Percentiles rank a stretch among this genome's conserved stretches.
Evolutionary conservation across 768 basidiomycete genomes (phyloP).

Genomic region (Lactarius vividus): DNA sequence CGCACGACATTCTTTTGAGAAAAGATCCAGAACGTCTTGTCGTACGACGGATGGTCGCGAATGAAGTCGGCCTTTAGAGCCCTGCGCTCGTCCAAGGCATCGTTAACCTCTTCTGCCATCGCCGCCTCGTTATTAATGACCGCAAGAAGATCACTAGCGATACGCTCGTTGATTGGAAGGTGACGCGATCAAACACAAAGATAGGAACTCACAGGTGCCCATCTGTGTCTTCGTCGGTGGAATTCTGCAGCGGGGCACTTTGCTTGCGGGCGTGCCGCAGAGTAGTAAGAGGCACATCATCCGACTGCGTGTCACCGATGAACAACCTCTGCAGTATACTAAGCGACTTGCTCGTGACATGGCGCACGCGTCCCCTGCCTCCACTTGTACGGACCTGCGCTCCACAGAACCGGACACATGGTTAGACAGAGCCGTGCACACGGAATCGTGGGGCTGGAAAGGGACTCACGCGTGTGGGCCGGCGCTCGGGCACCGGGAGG

Average conservation of each 20-base stretch:
- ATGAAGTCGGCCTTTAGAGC: constrained; percentile 87
- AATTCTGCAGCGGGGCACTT: constrained; percentile 32
- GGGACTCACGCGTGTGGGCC: constrained; percentile 34
- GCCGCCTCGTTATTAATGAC: constrained; percentile 55
- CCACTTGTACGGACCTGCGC: neutral
- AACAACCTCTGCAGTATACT: constrained; percentile 64
- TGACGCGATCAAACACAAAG: neutral
- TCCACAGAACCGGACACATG: neutral
- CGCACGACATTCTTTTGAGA: constrained; percentile 75
- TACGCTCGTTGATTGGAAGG: neutral
- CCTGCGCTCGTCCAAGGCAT: constrained; percentile 64
- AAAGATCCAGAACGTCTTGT: constrained; percentile 88
- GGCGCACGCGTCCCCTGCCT: constrained; percentile 40
- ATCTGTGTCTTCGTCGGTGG: constrained; percentile 61
- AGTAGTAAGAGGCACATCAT: constrained; percentile 60
- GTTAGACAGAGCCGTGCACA: neutral
- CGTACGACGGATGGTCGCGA: constrained; percentile 81
- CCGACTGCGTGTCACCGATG: constrained; percentile 46
- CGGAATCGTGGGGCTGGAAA: neutral
- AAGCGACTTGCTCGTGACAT: constrained; percentile 57
- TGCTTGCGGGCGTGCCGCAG: constrained; percentile 42
- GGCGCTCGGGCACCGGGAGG: constrained; percentile 38
- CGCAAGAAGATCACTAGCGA: constrained; percentile 62
- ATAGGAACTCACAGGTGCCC: constrained; percentile 59
- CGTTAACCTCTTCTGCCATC: constrained; percentile 52